A percentile compares a stretch with the other conserved stretches of the same genome.
phyloP scores from a whole-genome alignment of 2,329 filamentous ascomycete species.

The Fusarium proliferatum region DNA sequence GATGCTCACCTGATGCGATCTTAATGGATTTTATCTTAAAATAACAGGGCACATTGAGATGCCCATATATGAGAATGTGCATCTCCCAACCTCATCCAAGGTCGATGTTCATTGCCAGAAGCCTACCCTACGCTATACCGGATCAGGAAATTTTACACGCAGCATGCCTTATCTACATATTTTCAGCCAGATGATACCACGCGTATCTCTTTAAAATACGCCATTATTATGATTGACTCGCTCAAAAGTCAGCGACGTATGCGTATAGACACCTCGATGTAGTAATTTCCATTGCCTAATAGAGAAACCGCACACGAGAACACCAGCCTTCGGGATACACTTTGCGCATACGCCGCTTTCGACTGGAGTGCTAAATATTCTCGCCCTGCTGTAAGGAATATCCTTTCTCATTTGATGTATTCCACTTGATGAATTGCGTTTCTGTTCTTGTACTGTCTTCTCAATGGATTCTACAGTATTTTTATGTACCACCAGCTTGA shows the following conservation, averaged over 20 bases:
- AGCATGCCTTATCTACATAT: background rate
- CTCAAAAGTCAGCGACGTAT: accelerated
- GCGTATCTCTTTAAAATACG: too few relatives aligned
- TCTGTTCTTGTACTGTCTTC: accelerated
- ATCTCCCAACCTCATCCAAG: too few relatives aligned
- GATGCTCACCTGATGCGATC: accelerated
- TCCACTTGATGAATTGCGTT: too few relatives aligned
- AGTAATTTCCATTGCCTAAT: background rate
- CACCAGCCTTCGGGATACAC: accelerated
- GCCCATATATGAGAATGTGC: accelerated
- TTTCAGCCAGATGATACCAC: too few relatives aligned
- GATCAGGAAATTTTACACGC: background rate
- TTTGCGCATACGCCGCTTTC: accelerated
- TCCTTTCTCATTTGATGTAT: too few relatives aligned
- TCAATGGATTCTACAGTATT: accelerated
- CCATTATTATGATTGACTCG: too few relatives aligned
- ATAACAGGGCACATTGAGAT: too few relatives aligned
- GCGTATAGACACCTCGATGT: accelerated
- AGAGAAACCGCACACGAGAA: background rate
- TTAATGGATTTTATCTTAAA: background rate
- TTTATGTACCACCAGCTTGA: background rate
- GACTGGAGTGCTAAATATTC: accelerated
- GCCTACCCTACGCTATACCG: background rate
- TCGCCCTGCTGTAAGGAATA: accelerated
- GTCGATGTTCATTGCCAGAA: accelerated